phyloP scores from a whole-genome alignment of 805 yeast species.

The Peterozyma xylosa region DNA sequence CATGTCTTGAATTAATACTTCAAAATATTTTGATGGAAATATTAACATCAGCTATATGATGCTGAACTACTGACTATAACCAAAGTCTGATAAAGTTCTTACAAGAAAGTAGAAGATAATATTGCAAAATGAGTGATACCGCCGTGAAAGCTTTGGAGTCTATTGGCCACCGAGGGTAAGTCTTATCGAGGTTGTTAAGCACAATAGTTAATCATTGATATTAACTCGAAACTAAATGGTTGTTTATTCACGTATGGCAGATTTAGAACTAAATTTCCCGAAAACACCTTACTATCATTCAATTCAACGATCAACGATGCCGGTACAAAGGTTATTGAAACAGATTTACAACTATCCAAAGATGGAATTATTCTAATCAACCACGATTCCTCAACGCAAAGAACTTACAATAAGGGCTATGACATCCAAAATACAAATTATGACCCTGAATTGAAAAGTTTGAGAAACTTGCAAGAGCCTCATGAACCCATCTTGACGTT shows the following conservation, averaged over 20 bases:
- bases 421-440: constrained; percentile 19
- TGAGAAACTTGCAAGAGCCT: constrained; percentile 22
- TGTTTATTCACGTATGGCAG: constrained; percentile 1
- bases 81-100: too few relatives aligned
- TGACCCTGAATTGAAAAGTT: constrained; percentile 16
- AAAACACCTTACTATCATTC: constrained; percentile 7
- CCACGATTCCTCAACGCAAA: constrained; percentile 24
- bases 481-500: constrained; percentile 24
- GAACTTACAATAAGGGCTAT: constrained; percentile 23
- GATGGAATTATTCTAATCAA: constrained; percentile 25
- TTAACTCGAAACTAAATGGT: neutral
- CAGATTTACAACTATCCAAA: constrained; percentile 26
- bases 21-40: too few relatives aligned
- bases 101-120: too few relatives aligned
- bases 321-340: constrained; percentile 2
- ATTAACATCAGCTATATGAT: too few relatives aligned
- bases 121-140: too few relatives aligned
- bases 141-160: too few relatives aligned
- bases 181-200: neutral
- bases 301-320: constrained; percentile 5
- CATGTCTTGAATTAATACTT: too few relatives aligned
- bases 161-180: too few relatives aligned
- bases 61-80: too few relatives aligned
- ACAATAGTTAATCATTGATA: neutral
- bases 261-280: constrained; percentile 6